These are phyloP conservation scores for Trametes pubescens DNA, from an alignment of 1,284 basidiomycete species.

Conservation along the genomic window DNA sequence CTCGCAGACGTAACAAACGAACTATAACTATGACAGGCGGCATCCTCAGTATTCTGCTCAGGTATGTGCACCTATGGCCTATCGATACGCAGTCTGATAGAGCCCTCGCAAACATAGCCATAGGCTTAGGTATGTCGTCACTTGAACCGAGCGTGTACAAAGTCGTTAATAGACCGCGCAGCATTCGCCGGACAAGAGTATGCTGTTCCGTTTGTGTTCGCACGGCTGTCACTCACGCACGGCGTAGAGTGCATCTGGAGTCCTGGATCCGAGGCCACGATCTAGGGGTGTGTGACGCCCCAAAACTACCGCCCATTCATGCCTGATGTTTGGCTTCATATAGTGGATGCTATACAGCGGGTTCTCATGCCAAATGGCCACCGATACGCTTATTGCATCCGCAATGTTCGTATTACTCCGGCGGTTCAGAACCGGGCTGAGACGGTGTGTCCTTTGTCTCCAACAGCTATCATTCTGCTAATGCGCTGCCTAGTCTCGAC, in stretches of 20 bases:
- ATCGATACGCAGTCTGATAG: neutral
- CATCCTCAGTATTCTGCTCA: neutral
- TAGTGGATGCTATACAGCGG: slow-evolving; percentile 18
- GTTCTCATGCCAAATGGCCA: slow-evolving; percentile 15
- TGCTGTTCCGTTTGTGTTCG: neutral
- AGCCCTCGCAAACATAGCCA: neutral
- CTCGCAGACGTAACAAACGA: neutral
- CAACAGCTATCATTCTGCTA: no score
- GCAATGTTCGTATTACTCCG: slow-evolving; percentile 16
- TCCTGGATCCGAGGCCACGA: neutral
- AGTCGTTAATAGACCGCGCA: neutral
- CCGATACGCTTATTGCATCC: slow-evolving; percentile 10
- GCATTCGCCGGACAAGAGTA: slow-evolving; percentile 2
- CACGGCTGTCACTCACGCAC: neutral
- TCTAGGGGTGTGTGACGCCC: neutral
- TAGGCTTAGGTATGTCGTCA: neutral
- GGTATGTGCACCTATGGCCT: neutral
- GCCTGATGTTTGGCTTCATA: neutral
- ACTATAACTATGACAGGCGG: neutral
- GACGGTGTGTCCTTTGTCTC: slow-evolving; percentile 2
- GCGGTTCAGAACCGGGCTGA: slow-evolving; percentile 19
- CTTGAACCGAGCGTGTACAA: neutral
- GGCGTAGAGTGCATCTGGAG: neutral
- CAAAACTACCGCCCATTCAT: neutral
- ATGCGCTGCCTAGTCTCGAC: slow-evolving; percentile 8